phyloP scores from a whole-genome alignment of 352 stramenopile species.

The Elongisporangium undulatum region DNA sequence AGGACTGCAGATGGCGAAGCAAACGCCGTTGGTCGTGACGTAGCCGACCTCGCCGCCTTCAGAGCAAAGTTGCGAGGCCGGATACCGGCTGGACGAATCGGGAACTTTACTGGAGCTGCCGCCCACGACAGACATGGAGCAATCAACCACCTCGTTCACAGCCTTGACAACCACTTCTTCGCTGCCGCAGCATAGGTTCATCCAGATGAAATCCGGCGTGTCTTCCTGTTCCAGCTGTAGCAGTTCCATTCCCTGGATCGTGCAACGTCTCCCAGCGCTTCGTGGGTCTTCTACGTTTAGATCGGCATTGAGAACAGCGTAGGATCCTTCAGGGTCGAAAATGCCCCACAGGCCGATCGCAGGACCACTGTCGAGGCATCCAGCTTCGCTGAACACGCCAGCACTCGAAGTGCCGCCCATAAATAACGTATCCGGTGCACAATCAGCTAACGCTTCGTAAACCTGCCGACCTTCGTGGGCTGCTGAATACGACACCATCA shows the following conservation, averaged over 20 bases:
- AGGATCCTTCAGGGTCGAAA: slow-evolving; percentile 77
- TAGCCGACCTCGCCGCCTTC: slow-evolving; percentile 53
- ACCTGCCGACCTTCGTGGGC: slow-evolving; percentile 48
- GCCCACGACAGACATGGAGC: slow-evolving; percentile 58
- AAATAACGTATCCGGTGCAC: slow-evolving; percentile 72
- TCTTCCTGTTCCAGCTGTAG: slow-evolving; percentile 73
- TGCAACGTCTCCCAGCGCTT: slow-evolving; percentile 55
- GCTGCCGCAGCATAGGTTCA: slow-evolving; percentile 44
- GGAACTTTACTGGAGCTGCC: slow-evolving; percentile 14
- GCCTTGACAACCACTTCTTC: slow-evolving; percentile 64
- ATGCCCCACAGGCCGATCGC: slow-evolving; percentile 76
- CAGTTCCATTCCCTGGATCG: slow-evolving; percentile 65
- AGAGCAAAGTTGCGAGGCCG: slow-evolving; percentile 70
- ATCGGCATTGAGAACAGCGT: slow-evolving; percentile 70
- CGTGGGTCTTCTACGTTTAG: slow-evolving; percentile 50
- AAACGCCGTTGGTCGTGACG: slow-evolving; percentile 64
- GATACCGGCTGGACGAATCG: slow-evolving; percentile 21
- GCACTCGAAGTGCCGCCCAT: slow-evolving; percentile 74
- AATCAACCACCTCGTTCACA: slow-evolving; percentile 75
- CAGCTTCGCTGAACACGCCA: slow-evolving; percentile 51
- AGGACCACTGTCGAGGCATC: slow-evolving; percentile 25
- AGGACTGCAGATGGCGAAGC: slow-evolving; percentile 74
- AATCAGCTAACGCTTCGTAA: slow-evolving; percentile 53
- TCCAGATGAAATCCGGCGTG: slow-evolving; percentile 78
- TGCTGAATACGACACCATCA: slow-evolving; percentile 75